These are phyloP conservation scores for Leishmania braziliensis DNA, from an alignment of 208 protist species.

Conservation along the genomic window DNA sequence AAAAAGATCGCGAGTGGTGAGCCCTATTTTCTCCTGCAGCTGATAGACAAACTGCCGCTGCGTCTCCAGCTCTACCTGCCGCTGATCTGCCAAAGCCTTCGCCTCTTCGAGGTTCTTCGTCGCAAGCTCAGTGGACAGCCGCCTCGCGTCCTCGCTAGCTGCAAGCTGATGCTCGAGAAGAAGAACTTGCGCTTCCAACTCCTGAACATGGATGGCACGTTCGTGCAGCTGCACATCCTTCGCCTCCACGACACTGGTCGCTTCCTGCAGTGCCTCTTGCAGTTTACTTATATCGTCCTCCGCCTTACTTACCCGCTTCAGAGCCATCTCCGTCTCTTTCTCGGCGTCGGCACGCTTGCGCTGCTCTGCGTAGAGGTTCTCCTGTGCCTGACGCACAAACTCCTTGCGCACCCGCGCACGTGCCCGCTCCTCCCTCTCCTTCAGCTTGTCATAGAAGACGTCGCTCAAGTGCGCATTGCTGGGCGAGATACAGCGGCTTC, in stretches of 20 bases:
- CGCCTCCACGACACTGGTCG: conserved; percentile 16
- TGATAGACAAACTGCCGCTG: conserved; percentile 29
- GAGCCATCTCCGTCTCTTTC: conserved; percentile 9
- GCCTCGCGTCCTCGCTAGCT: background rate
- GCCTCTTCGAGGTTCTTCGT: conserved; percentile 10
- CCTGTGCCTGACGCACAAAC: conserved; percentile 35
- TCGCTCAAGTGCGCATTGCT: conserved; percentile 17
- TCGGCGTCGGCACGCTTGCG: conserved; percentile 28
- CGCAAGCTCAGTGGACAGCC: background rate
- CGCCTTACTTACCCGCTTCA: conserved; percentile 2
- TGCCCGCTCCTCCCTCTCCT: conserved; percentile 36
- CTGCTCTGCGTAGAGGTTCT: conserved; percentile 33
- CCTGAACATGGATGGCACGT: conserved; percentile 24
- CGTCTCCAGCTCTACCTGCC: conserved; percentile 22
- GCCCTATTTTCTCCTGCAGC: conserved; percentile 27
- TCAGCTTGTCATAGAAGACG: conserved; percentile 35
- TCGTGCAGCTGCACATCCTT: conserved; percentile 32
- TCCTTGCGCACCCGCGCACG: conserved; percentile 33
- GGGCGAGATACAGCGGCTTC: background rate
- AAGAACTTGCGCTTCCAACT: conserved; percentile 22
- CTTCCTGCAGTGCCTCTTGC: conserved; percentile 17
- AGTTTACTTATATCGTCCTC: conserved; percentile 8
- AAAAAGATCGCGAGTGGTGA: conserved; percentile 19
- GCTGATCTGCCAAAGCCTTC: conserved; percentile 12
- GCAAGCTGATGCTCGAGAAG: conserved; percentile 27